These are phyloP conservation scores for Apiospora phragmitis DNA, from an alignment of 2,329 filamentous ascomycete genomes.

Conservation along the genomic window DNA sequence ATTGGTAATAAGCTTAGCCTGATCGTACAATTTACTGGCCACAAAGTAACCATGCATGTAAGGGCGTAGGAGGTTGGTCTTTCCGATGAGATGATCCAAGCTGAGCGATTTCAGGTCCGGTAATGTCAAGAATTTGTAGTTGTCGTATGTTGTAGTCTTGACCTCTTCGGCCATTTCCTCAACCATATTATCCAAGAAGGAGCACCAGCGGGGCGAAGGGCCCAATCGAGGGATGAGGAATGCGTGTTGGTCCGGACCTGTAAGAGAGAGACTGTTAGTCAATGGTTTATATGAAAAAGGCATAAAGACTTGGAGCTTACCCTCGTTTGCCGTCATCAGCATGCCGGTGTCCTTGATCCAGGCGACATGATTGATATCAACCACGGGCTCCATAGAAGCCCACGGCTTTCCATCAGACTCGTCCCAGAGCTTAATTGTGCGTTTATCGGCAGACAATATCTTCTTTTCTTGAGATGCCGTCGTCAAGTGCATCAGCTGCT, in stretches of 20 bases:
- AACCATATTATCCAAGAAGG: slow-evolving; percentile 94
- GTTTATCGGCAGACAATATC: slow-evolving; percentile 88
- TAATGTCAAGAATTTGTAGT: slow-evolving; percentile 96
- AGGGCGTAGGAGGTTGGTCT: slow-evolving; percentile 83
- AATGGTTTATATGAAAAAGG: not conserved
- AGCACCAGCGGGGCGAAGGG: slow-evolving; percentile 91
- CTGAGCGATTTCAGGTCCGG: slow-evolving; percentile 84
- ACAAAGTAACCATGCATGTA: slow-evolving; percentile 99
- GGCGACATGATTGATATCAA: slow-evolving; percentile 92
- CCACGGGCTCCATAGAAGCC: slow-evolving; percentile 93
- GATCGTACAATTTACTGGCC: slow-evolving; percentile 90
- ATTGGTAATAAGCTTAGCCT: slow-evolving; percentile 89
- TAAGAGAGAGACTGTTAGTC: slow-evolving; percentile 43
- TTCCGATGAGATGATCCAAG: slow-evolving; percentile 85
- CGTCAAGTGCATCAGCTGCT: slow-evolving; percentile 75
- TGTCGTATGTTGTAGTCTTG: slow-evolving; percentile 86
- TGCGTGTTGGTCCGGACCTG: slow-evolving; percentile 54
- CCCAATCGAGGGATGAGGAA: slow-evolving; percentile 95
- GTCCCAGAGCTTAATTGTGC: slow-evolving; percentile 97
- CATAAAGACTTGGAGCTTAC: slow-evolving; percentile 57
- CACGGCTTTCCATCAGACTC: slow-evolving; percentile 79
- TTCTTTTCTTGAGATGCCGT: slow-evolving; percentile 78
- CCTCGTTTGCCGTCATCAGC: slow-evolving; percentile 95
- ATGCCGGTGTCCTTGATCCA: slow-evolving; percentile 93
- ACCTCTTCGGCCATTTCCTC: slow-evolving; percentile 95